A percentile compares a stretch with the other conserved stretches of the same genome.
Conservation (phyloP, 2,329 filamentous ascomycete genomes). For the Ophiostoma perfectum region DNA sequence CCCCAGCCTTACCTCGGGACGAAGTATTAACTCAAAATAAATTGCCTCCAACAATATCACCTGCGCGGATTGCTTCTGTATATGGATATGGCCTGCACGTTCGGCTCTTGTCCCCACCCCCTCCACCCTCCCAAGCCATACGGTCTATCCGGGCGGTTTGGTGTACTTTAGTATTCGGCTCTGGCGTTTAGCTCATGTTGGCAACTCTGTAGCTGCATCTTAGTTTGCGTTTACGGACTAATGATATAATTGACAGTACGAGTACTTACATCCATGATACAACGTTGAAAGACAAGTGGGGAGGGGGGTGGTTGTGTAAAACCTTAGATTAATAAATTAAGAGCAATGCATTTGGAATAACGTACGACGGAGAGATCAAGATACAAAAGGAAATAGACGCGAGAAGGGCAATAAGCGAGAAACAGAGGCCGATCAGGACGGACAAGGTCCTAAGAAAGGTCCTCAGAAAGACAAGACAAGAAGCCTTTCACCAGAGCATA, state of each 20-base stretch:
- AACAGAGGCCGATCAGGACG: not conserved
- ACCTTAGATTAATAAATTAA: too few relatives aligned
- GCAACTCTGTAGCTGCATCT: not conserved
- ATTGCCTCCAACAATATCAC: not conserved
- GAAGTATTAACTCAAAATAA: too few relatives aligned
- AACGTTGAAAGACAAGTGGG: not conserved
- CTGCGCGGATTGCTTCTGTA: conserved; percentile 6
- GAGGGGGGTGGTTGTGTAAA: not conserved
- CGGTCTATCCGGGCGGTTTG: not conserved
- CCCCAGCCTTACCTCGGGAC: too few relatives aligned
- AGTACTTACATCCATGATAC: not conserved
- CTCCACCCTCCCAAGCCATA: not conserved
- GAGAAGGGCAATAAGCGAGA: conserved; percentile 9
- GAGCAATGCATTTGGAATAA: too few relatives aligned
- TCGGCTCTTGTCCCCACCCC: not conserved
- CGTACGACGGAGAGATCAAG: not conserved
- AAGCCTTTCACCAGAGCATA: not conserved
- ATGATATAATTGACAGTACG: not conserved
- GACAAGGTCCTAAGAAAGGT: not conserved
- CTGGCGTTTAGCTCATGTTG: not conserved
- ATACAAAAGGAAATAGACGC: conserved; percentile 11
- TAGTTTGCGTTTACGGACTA: not conserved
- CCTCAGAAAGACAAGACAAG: not conserved
- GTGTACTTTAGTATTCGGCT: not conserved
- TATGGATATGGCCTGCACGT: not conserved